Percentiles rank a stretch among this genome's conserved stretches.
phyloP scores from a whole-genome alignment of 2,329 filamentous ascomycete genomes.

The Fusarium piperis region DNA sequence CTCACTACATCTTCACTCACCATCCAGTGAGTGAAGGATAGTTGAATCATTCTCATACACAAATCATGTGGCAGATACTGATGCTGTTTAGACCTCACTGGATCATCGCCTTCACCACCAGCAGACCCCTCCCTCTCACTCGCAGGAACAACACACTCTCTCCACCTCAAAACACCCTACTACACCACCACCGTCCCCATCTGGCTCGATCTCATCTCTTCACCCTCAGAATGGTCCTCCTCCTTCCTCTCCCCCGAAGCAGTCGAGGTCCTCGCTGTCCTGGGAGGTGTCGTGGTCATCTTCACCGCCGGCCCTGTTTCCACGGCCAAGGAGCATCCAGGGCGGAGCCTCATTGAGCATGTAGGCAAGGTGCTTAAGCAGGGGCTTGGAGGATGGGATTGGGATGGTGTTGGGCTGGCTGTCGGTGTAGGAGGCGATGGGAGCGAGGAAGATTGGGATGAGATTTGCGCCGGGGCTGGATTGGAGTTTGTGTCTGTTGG shows the following conservation, averaged over 20 bases:
- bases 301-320: slow-evolving; percentile 43
- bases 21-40: background rate
- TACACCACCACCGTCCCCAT: slow-evolving; percentile 69
- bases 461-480: slow-evolving; percentile 63
- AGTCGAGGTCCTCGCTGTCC: slow-evolving; percentile 66
- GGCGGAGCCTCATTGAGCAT: slow-evolving; percentile 57
- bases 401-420: slow-evolving; percentile 72
- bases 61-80: background rate
- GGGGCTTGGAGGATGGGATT: slow-evolving; percentile 68
- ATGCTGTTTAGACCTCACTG: slow-evolving; percentile 60
- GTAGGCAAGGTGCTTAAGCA: slow-evolving; percentile 65
- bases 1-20: background rate
- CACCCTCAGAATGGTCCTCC: slow-evolving; percentile 63
- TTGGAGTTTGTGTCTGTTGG: slow-evolving; percentile 71
- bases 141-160: slow-evolving; percentile 68
- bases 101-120: slow-evolving; percentile 50
- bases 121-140: slow-evolving; percentile 53
- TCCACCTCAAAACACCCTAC: slow-evolving; percentile 67
- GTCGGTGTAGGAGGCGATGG: slow-evolving; percentile 62
- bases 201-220: slow-evolving; percentile 71
- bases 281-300: slow-evolving; percentile 66
- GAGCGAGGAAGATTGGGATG: slow-evolving; percentile 69
- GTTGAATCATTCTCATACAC: background rate
- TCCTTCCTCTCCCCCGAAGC: slow-evolving; percentile 71
- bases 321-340: slow-evolving; percentile 23